Base-by-base conservation (phyloP, 306 rosid species). In the Dalbergia cochinchinensis region DNA sequence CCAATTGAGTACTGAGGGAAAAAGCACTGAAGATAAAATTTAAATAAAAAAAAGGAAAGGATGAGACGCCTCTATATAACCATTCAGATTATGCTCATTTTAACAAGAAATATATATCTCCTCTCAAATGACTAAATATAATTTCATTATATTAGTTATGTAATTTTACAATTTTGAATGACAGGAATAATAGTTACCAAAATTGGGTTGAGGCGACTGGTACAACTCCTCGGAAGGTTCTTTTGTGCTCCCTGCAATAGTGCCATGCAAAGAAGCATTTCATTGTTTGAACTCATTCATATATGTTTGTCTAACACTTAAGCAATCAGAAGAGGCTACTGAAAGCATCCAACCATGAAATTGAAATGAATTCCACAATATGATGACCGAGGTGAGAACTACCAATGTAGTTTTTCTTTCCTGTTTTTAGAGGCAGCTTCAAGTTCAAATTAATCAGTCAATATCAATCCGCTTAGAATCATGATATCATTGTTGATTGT, bases 1-100 rank as follows among this genome's bases (percentile, higher is more conserved):
- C 90, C 88, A 71, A 94, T 85, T 85, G 87, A 59, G 84, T 87
- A 85, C 83, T 92, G 94, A 71, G 98, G 97, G 75, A 92, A 92
- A 82, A 90, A 92, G 86, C 98, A 94, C 97, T 94, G 86, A 37
- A 41, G 80, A 76, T 4, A 67, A 4, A 66, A 22, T 45, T 42
- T 6, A 12, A 12, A 55, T 71, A 34, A 18, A 70, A 34, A 44
- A 44, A 33, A n/a, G 14, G 65, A 44, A 67, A 18, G 39, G 2
- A 67, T 72, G 35, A 83, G 87, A 72, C 10, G 74, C 71, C 58
- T 33, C 57, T 12, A 47, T 19, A 73, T 18, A 51, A 76, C 37
- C 14, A 55, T 59, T 11, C 35, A 66, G 9, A 26, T 26, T 47
- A 65, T 8, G 76, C 57, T 58, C 11, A 75, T 59, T 74, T 73